Base-by-base conservation (phyloP, 2,329 filamentous ascomycete genomes). In the Chrysosporium queenslandicum region DNA sequence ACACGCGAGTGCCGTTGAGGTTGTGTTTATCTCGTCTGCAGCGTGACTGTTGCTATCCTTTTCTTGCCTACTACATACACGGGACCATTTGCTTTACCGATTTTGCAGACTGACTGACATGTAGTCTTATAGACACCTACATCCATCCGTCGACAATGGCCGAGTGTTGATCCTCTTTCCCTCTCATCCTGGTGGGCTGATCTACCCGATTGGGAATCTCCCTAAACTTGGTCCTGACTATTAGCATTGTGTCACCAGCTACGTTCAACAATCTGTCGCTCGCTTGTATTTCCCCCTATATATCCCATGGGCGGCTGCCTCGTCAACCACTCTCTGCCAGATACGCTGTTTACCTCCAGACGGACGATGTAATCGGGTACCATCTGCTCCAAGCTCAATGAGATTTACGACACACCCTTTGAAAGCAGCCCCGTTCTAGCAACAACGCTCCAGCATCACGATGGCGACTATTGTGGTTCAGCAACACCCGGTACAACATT, bases 391-490 rank as follows among this genome's bases (percentile, higher is more conserved):
- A 21, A 41, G 7, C 29, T 42, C 3, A 8, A 3, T 40, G 46
- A 32, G 3, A 32, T 25, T 8, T n/a, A 23, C 37, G 37, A 42
- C 27, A 40, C 16, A 23, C n/a, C 46, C 37, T 30, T 5, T 14
- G 7, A 12, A 14, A 20, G 25, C 14, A 29, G 9, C 20, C n/a
- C 16, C 11, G 5, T 18, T 12, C 4, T 21, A 21, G n/a, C 8
- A 40, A 7, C 2, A 14, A 27, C 2, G 16, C 11, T 23, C 16
- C 25, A 18, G n/a, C 7, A 34, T 14, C 37, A 51, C 25, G 14
- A 75, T 75, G 73, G 71, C 73, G 50, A 73, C 72, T 11, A 66
- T 74, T 30, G 66, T 74, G 51, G 68, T 75, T 18, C 72, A 74
- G 57, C 70, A 72, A 56, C 69, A 70, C 47, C 58, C 69, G 32